These are phyloP conservation scores for Moesziomyces parantarcticus DNA, from an alignment of 1,284 basidiomycete genomes.

Conservation along the genomic window DNA sequence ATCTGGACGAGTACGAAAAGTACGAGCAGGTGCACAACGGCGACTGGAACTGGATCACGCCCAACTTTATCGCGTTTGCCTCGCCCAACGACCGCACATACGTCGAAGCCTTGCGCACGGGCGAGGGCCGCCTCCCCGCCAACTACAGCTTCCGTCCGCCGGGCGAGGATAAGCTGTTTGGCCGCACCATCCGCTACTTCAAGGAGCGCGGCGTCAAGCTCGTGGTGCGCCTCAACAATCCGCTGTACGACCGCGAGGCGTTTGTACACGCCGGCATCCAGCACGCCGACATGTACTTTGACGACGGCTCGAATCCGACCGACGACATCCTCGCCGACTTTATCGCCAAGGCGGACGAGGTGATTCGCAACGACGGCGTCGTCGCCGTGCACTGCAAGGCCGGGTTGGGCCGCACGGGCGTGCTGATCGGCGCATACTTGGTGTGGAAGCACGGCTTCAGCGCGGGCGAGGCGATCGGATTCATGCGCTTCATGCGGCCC, in stretches of 20 bases:
- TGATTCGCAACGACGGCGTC: constrained; percentile 80
- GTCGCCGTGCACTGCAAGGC: constrained; percentile 91
- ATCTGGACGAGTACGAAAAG: constrained; percentile 84
- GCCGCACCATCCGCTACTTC: constrained; percentile 90
- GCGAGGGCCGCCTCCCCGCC: constrained; percentile 63
- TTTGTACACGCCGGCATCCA: constrained; percentile 89
- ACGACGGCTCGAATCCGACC: constrained; percentile 96
- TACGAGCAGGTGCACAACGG: constrained; percentile 76
- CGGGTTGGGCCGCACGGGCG: constrained; percentile 90
- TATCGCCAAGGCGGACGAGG: constrained; percentile 82
- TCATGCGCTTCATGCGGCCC: constrained; percentile 96
- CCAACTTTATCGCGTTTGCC: constrained; percentile 82
- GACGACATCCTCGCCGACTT: constrained; percentile 93
- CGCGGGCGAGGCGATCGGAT: constrained; percentile 95
- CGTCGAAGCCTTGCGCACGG: constrained; percentile 54
- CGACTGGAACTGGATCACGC: constrained; percentile 92
- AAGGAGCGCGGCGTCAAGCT: constrained; percentile 85
- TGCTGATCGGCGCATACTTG: constrained; percentile 90
- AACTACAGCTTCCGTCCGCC: constrained; percentile 18
- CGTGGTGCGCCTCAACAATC: constrained; percentile 94
- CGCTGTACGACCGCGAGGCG: constrained; percentile 86
- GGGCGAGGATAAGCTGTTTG: constrained; percentile 29
- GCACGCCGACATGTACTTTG: constrained; percentile 87
- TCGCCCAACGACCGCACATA: constrained; percentile 74
- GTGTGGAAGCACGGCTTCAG: constrained; percentile 99